phyloP scores from a whole-genome alignment of 371 early-diverging fungal species.

The Chytridium lagenaria region DNA sequence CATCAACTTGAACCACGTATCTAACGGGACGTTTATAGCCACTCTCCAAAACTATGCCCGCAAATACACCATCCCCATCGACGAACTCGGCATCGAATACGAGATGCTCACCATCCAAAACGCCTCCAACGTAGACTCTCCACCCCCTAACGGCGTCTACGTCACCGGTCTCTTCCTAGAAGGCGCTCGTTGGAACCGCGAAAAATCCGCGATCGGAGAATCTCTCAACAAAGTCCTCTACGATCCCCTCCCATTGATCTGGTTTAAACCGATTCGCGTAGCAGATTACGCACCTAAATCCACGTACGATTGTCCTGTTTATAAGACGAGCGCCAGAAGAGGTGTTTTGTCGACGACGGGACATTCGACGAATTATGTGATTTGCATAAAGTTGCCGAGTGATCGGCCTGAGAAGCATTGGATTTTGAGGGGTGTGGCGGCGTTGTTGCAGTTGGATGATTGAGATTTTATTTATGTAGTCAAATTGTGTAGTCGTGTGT shows the following conservation, averaged over 20 bases:
- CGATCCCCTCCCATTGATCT: conserved; percentile 57
- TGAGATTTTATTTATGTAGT: too few relatives aligned
- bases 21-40: conserved; percentile 43
- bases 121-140: conserved; percentile 24
- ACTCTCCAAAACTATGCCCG: conserved; percentile 68
- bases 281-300: conserved; percentile 35
- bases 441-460: conserved; percentile 50
- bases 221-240: conserved; percentile 57
- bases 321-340: conserved; percentile 64
- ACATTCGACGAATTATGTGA: conserved; percentile 65
- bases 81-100: conserved; percentile 59
- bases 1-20: neutral
- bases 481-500: too few relatives aligned
- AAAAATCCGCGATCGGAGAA: conserved; percentile 49
- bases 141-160: conserved; percentile 57
- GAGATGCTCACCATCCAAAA: conserved; percentile 51
- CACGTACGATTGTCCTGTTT: conserved; percentile 60
- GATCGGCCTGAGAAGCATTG: conserved; percentile 57
- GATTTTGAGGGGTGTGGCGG: conserved; percentile 59
- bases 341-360: conserved; percentile 64
- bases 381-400: conserved; percentile 54
- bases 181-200: conserved; percentile 58
- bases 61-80: conserved; percentile 60
- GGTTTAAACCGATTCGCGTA: conserved; percentile 52
- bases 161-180: conserved; percentile 60